These are phyloP conservation scores for Salix brachista DNA, from an alignment of 345 rosid species.

Conservation along the genomic window DNA sequence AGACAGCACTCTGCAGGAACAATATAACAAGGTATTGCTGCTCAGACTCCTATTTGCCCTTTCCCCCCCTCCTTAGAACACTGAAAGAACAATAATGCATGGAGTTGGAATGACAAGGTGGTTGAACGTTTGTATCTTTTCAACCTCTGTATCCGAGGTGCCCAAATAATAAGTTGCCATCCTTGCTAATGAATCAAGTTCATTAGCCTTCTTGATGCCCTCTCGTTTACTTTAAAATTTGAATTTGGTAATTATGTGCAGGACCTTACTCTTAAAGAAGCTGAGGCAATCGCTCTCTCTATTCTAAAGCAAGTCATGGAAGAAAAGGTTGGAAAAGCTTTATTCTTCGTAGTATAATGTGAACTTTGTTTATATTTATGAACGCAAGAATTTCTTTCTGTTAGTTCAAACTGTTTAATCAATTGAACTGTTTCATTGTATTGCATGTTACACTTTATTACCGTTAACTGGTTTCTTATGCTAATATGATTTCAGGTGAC, in stretches of 20 bases:
- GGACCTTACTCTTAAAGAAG: conserved; percentile 82
- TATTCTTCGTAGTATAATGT: background rate
- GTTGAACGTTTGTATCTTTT: background rate
- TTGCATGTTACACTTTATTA: too few relatives aligned
- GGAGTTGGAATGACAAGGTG: background rate
- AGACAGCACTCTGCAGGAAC: conserved; percentile 94
- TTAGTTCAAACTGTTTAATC: background rate
- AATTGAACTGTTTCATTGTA: background rate
- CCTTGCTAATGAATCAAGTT: background rate
- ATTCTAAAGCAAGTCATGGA: conserved; percentile 99
- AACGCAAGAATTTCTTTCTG: background rate
- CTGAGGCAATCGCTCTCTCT: conserved; percentile 83
- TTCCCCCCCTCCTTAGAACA: too few relatives aligned
- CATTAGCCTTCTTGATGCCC: background rate
- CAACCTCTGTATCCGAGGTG: background rate
- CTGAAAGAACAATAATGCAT: background rate
- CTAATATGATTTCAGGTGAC: conserved; percentile 55
- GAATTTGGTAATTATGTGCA: conserved; percentile 18
- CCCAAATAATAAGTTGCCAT: background rate
- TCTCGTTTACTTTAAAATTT: background rate
- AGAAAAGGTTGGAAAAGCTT: conserved; percentile 61
- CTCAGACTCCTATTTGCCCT: background rate
- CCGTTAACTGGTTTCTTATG: background rate
- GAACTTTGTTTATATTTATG: background rate
- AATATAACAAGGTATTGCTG: conserved; percentile 68